Percentiles rank a stretch among this genome's conserved stretches.
These are phyloP conservation scores for Didymellaceae sp. DNA, from an alignment of 2,329 filamentous ascomycete genomes.

Conservation along the genomic window DNA sequence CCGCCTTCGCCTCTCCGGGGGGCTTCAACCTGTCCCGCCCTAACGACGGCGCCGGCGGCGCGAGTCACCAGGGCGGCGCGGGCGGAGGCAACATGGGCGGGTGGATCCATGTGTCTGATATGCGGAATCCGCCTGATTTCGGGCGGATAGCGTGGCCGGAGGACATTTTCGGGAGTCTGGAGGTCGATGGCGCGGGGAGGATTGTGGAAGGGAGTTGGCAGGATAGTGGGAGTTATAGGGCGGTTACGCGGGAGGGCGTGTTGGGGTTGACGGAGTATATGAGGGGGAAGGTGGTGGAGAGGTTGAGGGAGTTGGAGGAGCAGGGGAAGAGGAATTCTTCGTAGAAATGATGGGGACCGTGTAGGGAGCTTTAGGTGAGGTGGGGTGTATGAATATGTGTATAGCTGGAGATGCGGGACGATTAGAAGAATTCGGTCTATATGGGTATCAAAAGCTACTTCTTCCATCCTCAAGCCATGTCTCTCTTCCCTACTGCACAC, in stretches of 20 bases:
- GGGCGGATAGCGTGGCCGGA: constrained; percentile 70
- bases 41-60: constrained; percentile 59
- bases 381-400: neutral
- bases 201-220: constrained; percentile 67
- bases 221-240: constrained; percentile 66
- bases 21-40: constrained; percentile 58
- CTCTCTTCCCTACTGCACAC: neutral
- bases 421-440: constrained; percentile 1
- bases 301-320: constrained; percentile 27
- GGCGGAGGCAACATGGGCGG: constrained; percentile 65
- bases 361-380: neutral
- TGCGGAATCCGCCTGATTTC: constrained; percentile 66
- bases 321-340: constrained; percentile 25
- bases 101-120: constrained; percentile 68
- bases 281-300: constrained; percentile 30
- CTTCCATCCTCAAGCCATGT: constrained; percentile 17
- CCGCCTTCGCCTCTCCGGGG: constrained; percentile 65
- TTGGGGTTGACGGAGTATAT: constrained; percentile 33
- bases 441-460: constrained; percentile 31
- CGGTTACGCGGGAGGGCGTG: constrained; percentile 66
- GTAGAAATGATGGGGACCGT: no score
- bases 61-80: constrained; percentile 64
- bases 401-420: neutral
- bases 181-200: constrained; percentile 64
- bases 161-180: constrained; percentile 70